Evolutionary conservation across 106 monocot genomes (phyloP).

Genomic region (Dendrobium catenatum): DNA sequence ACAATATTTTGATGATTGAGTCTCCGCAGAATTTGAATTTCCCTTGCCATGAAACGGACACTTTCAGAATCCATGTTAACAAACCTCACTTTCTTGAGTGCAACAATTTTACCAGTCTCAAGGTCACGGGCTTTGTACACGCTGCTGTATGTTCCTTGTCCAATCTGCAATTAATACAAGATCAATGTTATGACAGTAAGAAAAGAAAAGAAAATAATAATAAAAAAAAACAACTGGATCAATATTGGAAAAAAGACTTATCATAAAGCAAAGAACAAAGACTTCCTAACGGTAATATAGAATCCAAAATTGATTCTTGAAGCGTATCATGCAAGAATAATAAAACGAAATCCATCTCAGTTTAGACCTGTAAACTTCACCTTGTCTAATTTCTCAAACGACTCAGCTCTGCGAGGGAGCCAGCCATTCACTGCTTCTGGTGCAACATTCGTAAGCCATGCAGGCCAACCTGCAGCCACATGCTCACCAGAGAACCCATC

Average conservation of each 20-base stretch:
- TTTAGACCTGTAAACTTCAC: slow-evolving; percentile 14
- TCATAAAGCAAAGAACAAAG: background rate
- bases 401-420: slow-evolving; percentile 51
- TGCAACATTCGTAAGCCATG: slow-evolving; percentile 59
- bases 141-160: slow-evolving; percentile 71
- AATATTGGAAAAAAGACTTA: background rate
- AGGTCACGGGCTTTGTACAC: slow-evolving; percentile 72
- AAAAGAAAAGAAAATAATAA: too few species aligned
- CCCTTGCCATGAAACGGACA: slow-evolving; percentile 67
- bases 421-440: slow-evolving; percentile 71
- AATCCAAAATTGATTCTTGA: background rate
- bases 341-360: background rate
- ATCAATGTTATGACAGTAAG: background rate
- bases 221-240: background rate
- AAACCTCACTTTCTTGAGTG: slow-evolving; percentile 69
- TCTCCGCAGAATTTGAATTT: slow-evolving; percentile 55
- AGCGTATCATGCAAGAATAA: background rate
- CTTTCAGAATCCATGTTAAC: slow-evolving; percentile 68
- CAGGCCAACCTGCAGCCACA: slow-evolving; percentile 60
- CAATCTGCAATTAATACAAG: slow-evolving; percentile 33
- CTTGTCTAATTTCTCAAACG: slow-evolving; percentile 72
- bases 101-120: slow-evolving; percentile 60
- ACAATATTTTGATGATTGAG: slow-evolving; percentile 70
- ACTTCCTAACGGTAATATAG: background rate
- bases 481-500: slow-evolving; percentile 52